Evolutionary conservation across 2,329 filamentous ascomycete genomes (phyloP).

Genomic region (Bertia moriformis): DNA sequence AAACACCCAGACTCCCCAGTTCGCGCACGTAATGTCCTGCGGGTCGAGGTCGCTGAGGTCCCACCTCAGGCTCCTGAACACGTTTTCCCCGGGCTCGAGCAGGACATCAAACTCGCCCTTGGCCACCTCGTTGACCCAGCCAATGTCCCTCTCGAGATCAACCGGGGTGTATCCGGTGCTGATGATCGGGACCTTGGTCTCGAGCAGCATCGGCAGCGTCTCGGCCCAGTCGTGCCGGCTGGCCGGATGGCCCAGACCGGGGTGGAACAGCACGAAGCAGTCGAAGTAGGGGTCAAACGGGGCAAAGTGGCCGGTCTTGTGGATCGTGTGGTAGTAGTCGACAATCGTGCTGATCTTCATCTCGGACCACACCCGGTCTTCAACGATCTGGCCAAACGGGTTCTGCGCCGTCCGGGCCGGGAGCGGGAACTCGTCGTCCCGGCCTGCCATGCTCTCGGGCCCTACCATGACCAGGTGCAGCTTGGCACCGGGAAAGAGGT

Average conservation of each 20-base stretch:
- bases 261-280: conserved; percentile 93
- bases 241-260: conserved; percentile 84
- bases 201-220: conserved; percentile 74
- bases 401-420: conserved; percentile 73
- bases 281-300: conserved; percentile 98
- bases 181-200: conserved; percentile 90
- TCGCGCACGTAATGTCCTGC: conserved; percentile 84
- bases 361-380: conserved; percentile 73
- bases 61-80: conserved; percentile 87
- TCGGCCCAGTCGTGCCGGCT: conserved; percentile 88
- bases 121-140: conserved; percentile 75
- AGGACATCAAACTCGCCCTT: conserved; percentile 84
- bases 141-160: conserved; percentile 84
- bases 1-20: conserved; percentile 96
- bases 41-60: conserved; percentile 92
- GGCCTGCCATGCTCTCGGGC: conserved; percentile 87
- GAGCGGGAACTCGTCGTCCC: conserved; percentile 82
- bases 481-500: conserved; percentile 82
- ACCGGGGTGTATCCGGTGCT: conserved; percentile 91
- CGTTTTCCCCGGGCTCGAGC: conserved; percentile 83
- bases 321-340: conserved; percentile 94
- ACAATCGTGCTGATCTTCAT: conserved; percentile 97
- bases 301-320: conserved; percentile 76
- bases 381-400: conserved; percentile 84
- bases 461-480: conserved; percentile 91